phyloP scores from a whole-genome alignment of 164 flowering plant species.

The Berberis thunbergii region DNA sequence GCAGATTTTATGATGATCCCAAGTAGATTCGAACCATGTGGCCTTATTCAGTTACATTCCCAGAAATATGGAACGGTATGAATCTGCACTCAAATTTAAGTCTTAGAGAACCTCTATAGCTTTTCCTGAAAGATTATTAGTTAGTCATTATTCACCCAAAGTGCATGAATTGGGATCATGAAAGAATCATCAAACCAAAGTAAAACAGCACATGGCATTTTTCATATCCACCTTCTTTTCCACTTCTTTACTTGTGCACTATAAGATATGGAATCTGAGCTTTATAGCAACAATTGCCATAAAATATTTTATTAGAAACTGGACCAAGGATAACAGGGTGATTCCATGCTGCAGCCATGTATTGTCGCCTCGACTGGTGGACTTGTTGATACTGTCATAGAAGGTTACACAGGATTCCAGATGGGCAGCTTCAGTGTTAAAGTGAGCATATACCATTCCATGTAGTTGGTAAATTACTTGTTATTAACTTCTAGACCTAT shows the following conservation, averaged over 20 bases:
- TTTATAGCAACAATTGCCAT: too few relatives aligned
- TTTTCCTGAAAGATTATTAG: too few relatives aligned
- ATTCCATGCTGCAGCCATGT: slow-evolving; percentile 36
- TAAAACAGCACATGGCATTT: too few relatives aligned
- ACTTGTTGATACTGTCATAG: slow-evolving; percentile 87
- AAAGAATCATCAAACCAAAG: too few relatives aligned
- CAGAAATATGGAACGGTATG: slow-evolving; percentile 90
- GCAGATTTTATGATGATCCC: slow-evolving; percentile 74
- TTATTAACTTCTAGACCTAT: not conserved
- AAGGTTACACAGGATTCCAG: slow-evolving; percentile 91
- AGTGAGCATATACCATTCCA: slow-evolving; percentile 27
- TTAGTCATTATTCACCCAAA: too few relatives aligned
- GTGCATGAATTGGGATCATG: too few relatives aligned
- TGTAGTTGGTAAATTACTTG: not conserved
- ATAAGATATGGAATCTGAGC: too few relatives aligned
- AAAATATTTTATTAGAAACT: not conserved
- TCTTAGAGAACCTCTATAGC: too few relatives aligned
- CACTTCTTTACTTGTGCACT: too few relatives aligned
- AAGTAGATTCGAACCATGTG: slow-evolving; percentile 96
- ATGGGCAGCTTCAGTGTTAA: slow-evolving; percentile 84
- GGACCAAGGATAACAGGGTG: not conserved
- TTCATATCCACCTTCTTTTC: too few relatives aligned
- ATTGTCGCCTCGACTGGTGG: slow-evolving; percentile 91
- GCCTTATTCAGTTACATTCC: slow-evolving; percentile 88
- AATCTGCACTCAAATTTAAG: too few relatives aligned